These are phyloP conservation scores for Beauveria australis DNA, from an alignment of 2,329 filamentous ascomycete species.

Conservation along the genomic window DNA sequence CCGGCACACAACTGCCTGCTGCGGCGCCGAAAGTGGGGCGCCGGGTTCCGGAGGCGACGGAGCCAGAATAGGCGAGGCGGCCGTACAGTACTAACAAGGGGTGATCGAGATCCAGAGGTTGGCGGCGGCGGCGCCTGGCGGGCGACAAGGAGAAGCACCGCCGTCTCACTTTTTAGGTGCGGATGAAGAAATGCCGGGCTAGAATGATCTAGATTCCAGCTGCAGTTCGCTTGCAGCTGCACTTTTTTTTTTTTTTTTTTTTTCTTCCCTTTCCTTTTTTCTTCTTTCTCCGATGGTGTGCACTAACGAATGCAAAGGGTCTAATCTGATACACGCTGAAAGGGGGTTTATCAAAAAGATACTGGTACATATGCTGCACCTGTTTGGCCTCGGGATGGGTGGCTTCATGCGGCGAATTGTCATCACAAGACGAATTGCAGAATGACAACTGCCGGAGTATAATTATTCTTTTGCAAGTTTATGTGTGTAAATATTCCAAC, in stretches of 20 bases:
- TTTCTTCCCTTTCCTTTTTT: too few species aligned
- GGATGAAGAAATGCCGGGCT: neutral
- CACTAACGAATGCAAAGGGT: too few species aligned
- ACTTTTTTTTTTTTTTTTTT: neutral
- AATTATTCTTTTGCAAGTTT: too few species aligned
- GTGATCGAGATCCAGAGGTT: neutral
- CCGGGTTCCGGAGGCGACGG: slow-evolving; percentile 1
- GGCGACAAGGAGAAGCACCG: neutral
- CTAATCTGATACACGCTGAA: too few species aligned
- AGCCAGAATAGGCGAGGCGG: neutral
- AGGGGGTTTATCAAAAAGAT: too few species aligned
- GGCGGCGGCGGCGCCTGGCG: neutral
- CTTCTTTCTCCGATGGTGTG: too few species aligned
- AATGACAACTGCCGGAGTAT: too few species aligned
- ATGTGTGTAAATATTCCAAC: too few species aligned
- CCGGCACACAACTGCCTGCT: neutral
- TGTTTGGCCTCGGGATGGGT: too few species aligned
- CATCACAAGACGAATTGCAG: too few species aligned
- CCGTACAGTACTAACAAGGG: neutral
- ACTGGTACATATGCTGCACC: too few species aligned
- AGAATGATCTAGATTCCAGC: neutral
- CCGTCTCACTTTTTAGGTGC: neutral
- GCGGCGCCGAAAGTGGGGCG: slow-evolving; percentile 3
- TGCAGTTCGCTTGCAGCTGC: neutral
- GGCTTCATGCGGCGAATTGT: too few species aligned